phyloP scores from a whole-genome alignment of 2,329 filamentous ascomycete species.

The Fonsecaea pedrosoi region DNA sequence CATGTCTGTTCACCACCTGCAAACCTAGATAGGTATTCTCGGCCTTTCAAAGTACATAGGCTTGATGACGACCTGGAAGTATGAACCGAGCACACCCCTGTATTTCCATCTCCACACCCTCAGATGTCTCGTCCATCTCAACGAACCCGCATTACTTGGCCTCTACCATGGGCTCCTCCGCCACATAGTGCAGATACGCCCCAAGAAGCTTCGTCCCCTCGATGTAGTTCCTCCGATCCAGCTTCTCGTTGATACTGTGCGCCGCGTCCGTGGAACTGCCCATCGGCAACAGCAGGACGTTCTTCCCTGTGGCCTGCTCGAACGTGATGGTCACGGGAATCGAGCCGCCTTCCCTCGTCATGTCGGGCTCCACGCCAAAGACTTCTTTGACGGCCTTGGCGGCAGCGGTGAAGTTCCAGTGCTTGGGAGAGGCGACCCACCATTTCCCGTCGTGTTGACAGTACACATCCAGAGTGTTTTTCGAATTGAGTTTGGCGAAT shows the following conservation, averaged over 20 bases:
- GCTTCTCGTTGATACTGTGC: conserved; percentile 98
- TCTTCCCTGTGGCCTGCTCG: conserved; percentile 97
- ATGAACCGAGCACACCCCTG: neutral
- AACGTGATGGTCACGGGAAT: conserved; percentile 98
- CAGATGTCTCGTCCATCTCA: neutral
- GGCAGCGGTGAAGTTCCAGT: conserved; percentile 98
- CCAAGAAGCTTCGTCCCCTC: conserved; percentile 96
- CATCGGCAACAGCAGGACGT: conserved; percentile 94
- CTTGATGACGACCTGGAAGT: neutral
- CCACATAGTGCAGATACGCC: conserved; percentile 94
- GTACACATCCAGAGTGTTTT: conserved; percentile 84
- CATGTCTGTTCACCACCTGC: neutral
- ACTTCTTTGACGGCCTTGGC: conserved; percentile 96
- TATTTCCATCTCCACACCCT: neutral
- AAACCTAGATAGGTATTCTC: neutral
- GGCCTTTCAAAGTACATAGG: neutral
- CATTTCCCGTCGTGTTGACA: conserved; percentile 93
- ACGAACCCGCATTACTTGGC: neutral
- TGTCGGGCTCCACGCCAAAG: conserved; percentile 90
- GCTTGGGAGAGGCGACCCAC: conserved; percentile 97
- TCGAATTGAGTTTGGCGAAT: conserved; percentile 85
- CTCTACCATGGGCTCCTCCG: conserved; percentile 73
- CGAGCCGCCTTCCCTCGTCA: conserved; percentile 94
- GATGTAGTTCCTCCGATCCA: conserved; percentile 97
- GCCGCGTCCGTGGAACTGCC: conserved; percentile 95